Evolutionary conservation across 495 filamentous ascomycete genomes (phyloP).

Genomic region (Venustampulla echinocandica): DNA sequence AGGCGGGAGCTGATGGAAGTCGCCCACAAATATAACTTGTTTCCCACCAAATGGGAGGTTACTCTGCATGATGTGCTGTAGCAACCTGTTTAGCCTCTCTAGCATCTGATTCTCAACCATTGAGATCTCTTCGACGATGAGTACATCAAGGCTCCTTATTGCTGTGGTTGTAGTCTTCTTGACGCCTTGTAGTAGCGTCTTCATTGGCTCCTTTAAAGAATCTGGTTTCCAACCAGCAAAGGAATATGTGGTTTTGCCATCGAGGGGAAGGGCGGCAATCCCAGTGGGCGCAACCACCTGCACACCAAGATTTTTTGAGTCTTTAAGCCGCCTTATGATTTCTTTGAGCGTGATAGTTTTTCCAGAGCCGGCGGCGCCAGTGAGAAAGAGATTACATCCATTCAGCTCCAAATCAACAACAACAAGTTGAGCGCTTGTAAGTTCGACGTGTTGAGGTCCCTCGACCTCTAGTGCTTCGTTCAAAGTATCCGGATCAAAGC

Average conservation of each 20-base stretch:
- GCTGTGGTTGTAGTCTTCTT: neutral
- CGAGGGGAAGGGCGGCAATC: constrained; percentile 40
- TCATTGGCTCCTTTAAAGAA: neutral
- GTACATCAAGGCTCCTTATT: neutral
- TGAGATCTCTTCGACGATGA: constrained; percentile 36
- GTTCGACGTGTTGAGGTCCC: neutral
- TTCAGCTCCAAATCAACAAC: constrained; percentile 40
- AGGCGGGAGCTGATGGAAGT: constrained; percentile 13
- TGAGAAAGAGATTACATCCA: constrained; percentile 52
- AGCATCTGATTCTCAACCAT: constrained; percentile 46
- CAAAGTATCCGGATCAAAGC: neutral
- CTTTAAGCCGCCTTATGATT: constrained; percentile 32
- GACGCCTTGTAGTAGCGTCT: neutral
- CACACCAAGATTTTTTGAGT: constrained; percentile 27
- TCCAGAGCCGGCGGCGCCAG: constrained; percentile 51
- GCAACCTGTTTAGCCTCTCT: constrained; percentile 39
- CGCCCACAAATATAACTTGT: constrained; percentile 1
- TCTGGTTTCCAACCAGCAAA: constrained; percentile 41
- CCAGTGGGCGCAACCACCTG: constrained; percentile 47
- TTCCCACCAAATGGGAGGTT: neutral
- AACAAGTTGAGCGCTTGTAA: constrained; percentile 33
- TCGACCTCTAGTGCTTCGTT: neutral
- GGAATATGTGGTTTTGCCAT: constrained; percentile 41
- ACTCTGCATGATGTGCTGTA: constrained; percentile 21
- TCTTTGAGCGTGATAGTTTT: constrained; percentile 49